These are phyloP conservation scores for Coffea eugenioides DNA, from an alignment of 257 asterid genomes.

Conservation along the genomic window DNA sequence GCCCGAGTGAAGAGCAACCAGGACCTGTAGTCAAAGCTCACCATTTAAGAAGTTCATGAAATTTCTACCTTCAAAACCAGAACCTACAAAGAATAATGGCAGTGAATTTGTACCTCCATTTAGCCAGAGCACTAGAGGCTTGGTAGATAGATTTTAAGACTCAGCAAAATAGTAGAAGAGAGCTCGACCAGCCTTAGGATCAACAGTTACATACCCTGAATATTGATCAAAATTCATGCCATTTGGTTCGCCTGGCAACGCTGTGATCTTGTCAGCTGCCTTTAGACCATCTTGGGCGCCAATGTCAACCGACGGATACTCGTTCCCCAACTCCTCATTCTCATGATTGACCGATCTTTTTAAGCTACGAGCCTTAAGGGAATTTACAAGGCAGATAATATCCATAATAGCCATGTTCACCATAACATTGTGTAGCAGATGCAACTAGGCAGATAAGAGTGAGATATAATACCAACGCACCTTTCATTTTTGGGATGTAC, in stretches of 20 bases:
- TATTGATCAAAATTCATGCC: constrained; percentile 35
- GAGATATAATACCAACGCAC: constrained; percentile 15
- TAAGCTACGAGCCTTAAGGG: background rate
- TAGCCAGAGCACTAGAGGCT: constrained; percentile 34
- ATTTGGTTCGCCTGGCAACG: constrained; percentile 44
- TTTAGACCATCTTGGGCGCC: constrained; percentile 31
- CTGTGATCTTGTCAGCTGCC: constrained; percentile 23
- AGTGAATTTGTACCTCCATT: constrained; percentile 29
- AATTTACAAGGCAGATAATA: background rate
- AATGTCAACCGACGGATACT: constrained; percentile 20
- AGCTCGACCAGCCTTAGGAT: constrained; percentile 30
- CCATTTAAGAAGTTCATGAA: background rate
- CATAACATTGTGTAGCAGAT: constrained; percentile 30
- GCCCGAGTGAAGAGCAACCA: constrained; percentile 75
- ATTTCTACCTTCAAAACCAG: background rate
- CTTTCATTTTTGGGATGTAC: constrained; percentile 23
- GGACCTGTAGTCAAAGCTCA: constrained; percentile 39
- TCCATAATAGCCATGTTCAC: constrained; percentile 12
- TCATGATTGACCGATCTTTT: background rate
- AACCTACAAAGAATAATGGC: too few relatives aligned
- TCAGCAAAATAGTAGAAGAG: constrained; percentile 39
- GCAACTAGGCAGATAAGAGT: constrained; percentile 26
- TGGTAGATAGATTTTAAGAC: constrained; percentile 21
- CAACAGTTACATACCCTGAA: constrained; percentile 36
- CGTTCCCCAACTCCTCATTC: background rate